Evolutionary conservation across 2,329 filamentous ascomycete genomes (phyloP).

Genomic region (Apiospora phragmitis): DNA sequence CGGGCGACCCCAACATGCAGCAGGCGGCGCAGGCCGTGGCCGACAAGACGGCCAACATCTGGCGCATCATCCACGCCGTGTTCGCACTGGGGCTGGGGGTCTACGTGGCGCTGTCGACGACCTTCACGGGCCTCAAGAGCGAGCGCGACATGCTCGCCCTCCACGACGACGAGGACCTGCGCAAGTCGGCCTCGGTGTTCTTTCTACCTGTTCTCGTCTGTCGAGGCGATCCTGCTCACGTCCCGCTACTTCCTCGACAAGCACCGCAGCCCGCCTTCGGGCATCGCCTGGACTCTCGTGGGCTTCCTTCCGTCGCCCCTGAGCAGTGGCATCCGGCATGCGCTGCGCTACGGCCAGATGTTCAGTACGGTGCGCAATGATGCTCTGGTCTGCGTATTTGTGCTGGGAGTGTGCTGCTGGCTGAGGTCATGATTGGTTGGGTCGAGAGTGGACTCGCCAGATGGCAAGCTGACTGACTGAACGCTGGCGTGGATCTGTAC

Average conservation of each 20-base stretch:
- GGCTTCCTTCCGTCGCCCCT: constrained; percentile 67
- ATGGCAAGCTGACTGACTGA: neutral
- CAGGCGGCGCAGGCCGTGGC: constrained; percentile 28
- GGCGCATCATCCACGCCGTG: constrained; percentile 73
- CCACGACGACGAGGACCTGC: constrained; percentile 8
- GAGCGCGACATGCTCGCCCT: constrained; percentile 48
- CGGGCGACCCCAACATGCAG: constrained; percentile 33
- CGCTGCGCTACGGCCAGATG: constrained; percentile 68
- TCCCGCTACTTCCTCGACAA: constrained; percentile 71
- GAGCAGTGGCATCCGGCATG: constrained; percentile 60
- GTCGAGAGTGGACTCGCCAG: neutral
- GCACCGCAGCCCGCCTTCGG: constrained; percentile 54
- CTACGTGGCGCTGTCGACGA: constrained; percentile 68
- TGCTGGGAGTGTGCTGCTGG: constrained; percentile 63
- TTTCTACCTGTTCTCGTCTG: constrained; percentile 84
- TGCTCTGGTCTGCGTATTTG: constrained; percentile 71
- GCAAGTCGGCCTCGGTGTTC: constrained; percentile 41
- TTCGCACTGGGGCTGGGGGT: constrained; percentile 70
- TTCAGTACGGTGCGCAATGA: constrained; percentile 71
- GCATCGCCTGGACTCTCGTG: constrained; percentile 63
- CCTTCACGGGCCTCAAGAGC: constrained; percentile 66
- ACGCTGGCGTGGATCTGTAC: neutral
- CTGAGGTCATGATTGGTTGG: constrained; percentile 27
- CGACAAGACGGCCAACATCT: constrained; percentile 51
- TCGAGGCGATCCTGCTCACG: constrained; percentile 71